Base-by-base conservation (phyloP, 2,329 filamentous ascomycete species). In the Penicillium olsonii region DNA sequence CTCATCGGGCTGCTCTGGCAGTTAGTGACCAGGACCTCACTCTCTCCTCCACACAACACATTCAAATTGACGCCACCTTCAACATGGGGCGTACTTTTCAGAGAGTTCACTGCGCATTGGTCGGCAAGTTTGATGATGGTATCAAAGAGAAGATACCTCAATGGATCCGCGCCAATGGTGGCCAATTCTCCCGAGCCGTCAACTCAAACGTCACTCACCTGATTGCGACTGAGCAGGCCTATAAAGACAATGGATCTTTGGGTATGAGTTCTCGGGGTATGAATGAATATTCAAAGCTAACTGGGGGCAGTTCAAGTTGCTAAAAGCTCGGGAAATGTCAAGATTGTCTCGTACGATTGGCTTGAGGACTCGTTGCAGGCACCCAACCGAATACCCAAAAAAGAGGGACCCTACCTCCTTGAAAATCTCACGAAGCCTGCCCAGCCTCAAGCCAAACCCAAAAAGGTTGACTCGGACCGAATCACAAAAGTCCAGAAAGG, bases 151-250 rank as follows among this genome's bases (percentile, higher is more conserved):
- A 87, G 35, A 77, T 94, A 29, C 77, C 77, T 29, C 73, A 75
- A 33, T 95, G 89, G 88, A 78, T 89, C 9, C 72, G 74, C 4
- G 64, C 75, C 4, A 82, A 87, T 50, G 84, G 82, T 6, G 90
- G 87, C 1, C 67, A 49, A 1, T 87, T 84, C 63, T 70, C 73
- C 0, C 65, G 73, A 1, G 70, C 75, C 0, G 69, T 90, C 15
- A 75, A 75, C 20, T 65, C 75, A 0, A 61, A 73, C 0, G 82
- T 87, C 9, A 95, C 90, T 0, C 90, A 95, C 68, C 72, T 96
- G 0, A 77, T 96, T 18, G 82, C 84, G 45, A 83, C 82, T 0
- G 74, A 79, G 42, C 77, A 83, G 27, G 80, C 85, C 14, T 91
- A 83, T 68, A 78, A 79, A 53, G 68, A 75, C 6, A 61, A 75